Conservation (phyloP, 768 basidiomycete species). For the Tylopilus felleus region DNA sequence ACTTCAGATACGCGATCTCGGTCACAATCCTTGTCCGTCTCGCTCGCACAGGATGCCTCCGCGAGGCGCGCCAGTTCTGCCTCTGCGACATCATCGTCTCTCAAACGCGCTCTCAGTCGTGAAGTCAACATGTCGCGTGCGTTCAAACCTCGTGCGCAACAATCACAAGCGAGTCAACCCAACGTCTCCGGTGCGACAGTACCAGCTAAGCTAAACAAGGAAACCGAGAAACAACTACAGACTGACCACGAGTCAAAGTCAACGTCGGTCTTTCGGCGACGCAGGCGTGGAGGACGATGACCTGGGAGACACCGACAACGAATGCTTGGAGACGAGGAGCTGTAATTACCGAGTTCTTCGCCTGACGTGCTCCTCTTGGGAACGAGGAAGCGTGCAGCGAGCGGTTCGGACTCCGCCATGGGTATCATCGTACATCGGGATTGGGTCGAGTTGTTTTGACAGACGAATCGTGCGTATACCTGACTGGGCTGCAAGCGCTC, state of each 20-base stretch:
- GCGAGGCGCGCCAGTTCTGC: slow-evolving; percentile 32
- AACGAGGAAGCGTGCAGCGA: slow-evolving; percentile 23
- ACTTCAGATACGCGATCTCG: slow-evolving; percentile 38
- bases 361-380: slow-evolving; percentile 40
- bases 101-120: slow-evolving; percentile 57
- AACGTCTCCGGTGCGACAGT: slow-evolving; percentile 16
- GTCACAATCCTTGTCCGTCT: slow-evolving; percentile 64
- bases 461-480: no score
- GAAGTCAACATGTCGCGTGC: slow-evolving; percentile 76
- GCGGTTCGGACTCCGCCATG: slow-evolving; percentile 26
- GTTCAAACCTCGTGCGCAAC: slow-evolving; percentile 48
- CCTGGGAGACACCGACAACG: not conserved
- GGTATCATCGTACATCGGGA: no score
- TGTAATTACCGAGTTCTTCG: slow-evolving; percentile 39
- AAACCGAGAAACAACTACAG: slow-evolving; percentile 7
- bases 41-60: slow-evolving; percentile 61
- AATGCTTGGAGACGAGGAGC: slow-evolving; percentile 36
- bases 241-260: slow-evolving; percentile 7
- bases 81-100: slow-evolving; percentile 36
- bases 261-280: slow-evolving; percentile 4
- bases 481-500: no score
- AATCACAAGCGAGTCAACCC: slow-evolving; percentile 12
- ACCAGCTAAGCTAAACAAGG: slow-evolving; percentile 6
- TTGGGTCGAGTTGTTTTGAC: no score
- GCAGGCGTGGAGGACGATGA: not conserved